phyloP scores from a whole-genome alignment of 345 rosid genomes.

The Aquilaria sinensis region DNA sequence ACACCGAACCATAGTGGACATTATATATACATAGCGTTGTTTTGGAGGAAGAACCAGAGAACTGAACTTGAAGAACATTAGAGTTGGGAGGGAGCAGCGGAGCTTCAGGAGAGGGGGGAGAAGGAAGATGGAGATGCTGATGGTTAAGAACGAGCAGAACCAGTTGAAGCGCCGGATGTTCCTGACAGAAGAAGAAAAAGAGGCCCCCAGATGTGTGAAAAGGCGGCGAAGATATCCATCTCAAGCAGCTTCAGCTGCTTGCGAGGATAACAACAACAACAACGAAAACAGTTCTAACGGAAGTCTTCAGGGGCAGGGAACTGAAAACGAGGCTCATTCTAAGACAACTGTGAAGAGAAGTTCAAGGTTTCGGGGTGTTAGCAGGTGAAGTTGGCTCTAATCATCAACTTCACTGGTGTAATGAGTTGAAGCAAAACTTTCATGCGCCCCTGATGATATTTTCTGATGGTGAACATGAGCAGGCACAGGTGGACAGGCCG shows the following conservation, averaged over 20 bases:
- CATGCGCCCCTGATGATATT: not conserved
- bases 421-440: not conserved
- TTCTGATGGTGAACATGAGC: constrained; percentile 6
- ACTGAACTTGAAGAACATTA: not conserved
- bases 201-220: constrained; percentile 26
- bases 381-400: constrained; percentile 29
- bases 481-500: constrained; percentile 71
- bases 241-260: constrained; percentile 9
- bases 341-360: constrained; percentile 55
- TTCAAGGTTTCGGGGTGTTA: constrained; percentile 64
- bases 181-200: constrained; percentile 9
- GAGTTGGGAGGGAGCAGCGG: not conserved
- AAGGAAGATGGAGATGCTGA: constrained; percentile 25
- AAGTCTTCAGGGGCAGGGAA: too few relatives aligned
- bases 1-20: not conserved
- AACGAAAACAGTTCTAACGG: constrained; percentile 11
- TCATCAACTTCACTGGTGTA: not conserved
- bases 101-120: not conserved
- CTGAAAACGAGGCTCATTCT: constrained; percentile 15
- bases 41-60: not conserved
- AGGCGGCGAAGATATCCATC: constrained; percentile 40
- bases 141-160: constrained; percentile 33
- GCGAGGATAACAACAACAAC: constrained; percentile 24
- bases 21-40: constrained; percentile 9
- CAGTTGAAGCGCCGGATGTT: constrained; percentile 19